Evolutionary conservation across 306 rosid genomes (phyloP).

Genomic region (Gastrolobium villosum): DNA sequence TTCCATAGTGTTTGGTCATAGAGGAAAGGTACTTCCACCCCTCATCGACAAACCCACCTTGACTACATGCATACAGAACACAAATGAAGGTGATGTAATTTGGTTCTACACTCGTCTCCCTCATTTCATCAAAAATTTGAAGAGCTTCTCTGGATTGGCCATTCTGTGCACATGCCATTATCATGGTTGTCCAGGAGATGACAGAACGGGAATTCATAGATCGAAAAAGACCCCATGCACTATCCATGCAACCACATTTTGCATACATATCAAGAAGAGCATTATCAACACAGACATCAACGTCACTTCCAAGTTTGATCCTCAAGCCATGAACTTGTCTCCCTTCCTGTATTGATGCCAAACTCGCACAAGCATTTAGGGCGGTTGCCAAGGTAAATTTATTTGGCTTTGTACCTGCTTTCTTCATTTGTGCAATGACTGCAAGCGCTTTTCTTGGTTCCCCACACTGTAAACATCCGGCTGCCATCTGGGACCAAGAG

Average conservation of each 20-base stretch:
- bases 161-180: constrained; percentile 81
- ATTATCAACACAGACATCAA: constrained; percentile 81
- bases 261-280: constrained; percentile 90
- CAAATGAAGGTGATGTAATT: constrained; percentile 78
- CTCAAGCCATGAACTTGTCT: constrained; percentile 75
- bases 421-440: constrained; percentile 61
- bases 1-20: constrained; percentile 66
- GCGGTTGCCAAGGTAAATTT: constrained; percentile 82
- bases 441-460: constrained; percentile 68
- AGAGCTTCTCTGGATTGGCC: constrained; percentile 76
- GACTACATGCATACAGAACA: constrained; percentile 86
- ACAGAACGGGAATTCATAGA: constrained; percentile 67
- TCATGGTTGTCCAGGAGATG: constrained; percentile 83
- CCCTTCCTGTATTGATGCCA: constrained; percentile 78
- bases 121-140: constrained; percentile 72
- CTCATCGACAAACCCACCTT: constrained; percentile 69
- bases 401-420: constrained; percentile 60
- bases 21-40: constrained; percentile 71
- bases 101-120: constrained; percentile 55
- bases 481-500: constrained; percentile 84
- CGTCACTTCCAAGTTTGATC: constrained; percentile 66
- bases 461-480: constrained; percentile 73
- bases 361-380: constrained; percentile 72
- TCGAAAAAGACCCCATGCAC: constrained; percentile 57
- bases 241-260: constrained; percentile 77